These are phyloP conservation scores for Sanghuangporus sanghuang DNA, from an alignment of 1,284 basidiomycete species.

Conservation along the genomic window DNA sequence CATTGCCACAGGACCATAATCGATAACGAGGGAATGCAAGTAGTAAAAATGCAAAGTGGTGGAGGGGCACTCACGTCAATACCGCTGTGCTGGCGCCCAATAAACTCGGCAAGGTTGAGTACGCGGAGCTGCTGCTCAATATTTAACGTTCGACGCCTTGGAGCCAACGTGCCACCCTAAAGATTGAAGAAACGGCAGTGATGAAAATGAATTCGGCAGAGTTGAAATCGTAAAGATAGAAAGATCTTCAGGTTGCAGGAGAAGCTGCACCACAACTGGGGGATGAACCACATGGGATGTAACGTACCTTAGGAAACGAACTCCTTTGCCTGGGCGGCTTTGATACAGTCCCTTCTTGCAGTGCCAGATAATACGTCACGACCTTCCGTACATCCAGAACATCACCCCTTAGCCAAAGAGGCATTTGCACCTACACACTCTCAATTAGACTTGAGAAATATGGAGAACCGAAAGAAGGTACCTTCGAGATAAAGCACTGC, in stretches of 20 bases:
- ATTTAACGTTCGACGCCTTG: slow-evolving; percentile 42
- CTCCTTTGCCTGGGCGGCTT: slow-evolving; percentile 20
- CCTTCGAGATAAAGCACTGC: slow-evolving; percentile 81
- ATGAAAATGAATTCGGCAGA: neutral
- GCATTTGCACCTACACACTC: slow-evolving; percentile 52
- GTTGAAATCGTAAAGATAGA: neutral
- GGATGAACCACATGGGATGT: neutral
- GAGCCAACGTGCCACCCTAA: slow-evolving; percentile 4
- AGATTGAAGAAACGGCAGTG: neutral
- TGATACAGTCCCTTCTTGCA: slow-evolving; percentile 22
- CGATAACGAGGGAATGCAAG: slow-evolving; percentile 7
- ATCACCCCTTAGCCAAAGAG: slow-evolving; percentile 64
- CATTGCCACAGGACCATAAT: slow-evolving; percentile 10
- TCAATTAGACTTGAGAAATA: slow-evolving; percentile 31
- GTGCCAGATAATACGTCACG: slow-evolving; percentile 42
- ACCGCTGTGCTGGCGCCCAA: slow-evolving; percentile 81
- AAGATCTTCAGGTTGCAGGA: neutral
- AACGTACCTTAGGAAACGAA: slow-evolving; percentile 11
- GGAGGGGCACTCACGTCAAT: slow-evolving; percentile 65
- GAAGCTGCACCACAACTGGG: neutral
- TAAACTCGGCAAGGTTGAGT: slow-evolving; percentile 59
- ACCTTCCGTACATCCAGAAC: slow-evolving; percentile 62
- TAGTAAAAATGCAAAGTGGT: slow-evolving; percentile 5
- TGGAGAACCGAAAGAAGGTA: slow-evolving; percentile 30
- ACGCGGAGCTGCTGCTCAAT: slow-evolving; percentile 57